A percentile compares a stretch with the other conserved stretches of the same genome.
These are phyloP conservation scores for Plasmodium cynomolgi DNA, from an alignment of 169 alveolate species.

Conservation along the genomic window DNA sequence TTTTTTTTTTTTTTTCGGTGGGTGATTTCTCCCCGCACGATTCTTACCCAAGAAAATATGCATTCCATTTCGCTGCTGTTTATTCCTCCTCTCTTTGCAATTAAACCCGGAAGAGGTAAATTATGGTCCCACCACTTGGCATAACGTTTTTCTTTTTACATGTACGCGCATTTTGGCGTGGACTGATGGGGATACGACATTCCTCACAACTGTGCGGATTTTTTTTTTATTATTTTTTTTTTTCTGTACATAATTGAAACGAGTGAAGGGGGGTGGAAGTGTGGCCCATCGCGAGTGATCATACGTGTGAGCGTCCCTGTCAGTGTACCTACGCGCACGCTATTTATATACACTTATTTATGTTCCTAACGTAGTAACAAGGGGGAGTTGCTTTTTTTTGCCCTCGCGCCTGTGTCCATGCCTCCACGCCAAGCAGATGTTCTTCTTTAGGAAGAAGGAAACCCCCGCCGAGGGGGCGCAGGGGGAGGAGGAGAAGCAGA, in stretches of 20 bases:
- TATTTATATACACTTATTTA: neutral
- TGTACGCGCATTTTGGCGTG: neutral
- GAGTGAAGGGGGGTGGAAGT: neutral
- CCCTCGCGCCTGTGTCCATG: too few species aligned
- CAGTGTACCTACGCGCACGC: neutral
- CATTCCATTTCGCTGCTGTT: neutral
- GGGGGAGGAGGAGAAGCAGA: neutral
- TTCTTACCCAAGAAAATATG: neutral
- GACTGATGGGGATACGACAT: neutral
- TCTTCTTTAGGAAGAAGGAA: conserved; percentile 19
- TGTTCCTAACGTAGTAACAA: neutral
- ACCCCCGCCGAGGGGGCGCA: neutral
- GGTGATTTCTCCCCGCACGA: neutral
- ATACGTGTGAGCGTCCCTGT: neutral
- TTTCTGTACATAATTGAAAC: neutral
- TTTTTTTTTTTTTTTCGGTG: neutral
- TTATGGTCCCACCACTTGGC: neutral
- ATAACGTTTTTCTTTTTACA: neutral
- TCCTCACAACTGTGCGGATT: neutral
- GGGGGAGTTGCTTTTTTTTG: neutral
- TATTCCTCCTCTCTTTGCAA: neutral
- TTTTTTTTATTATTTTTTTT: neutral
- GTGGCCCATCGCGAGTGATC: neutral
- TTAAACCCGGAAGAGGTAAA: neutral
- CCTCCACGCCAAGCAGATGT: neutral